Evolutionary conservation across 192 early-diverging fungal genomes (phyloP).

Genomic region (Entrophospora sp.): DNA sequence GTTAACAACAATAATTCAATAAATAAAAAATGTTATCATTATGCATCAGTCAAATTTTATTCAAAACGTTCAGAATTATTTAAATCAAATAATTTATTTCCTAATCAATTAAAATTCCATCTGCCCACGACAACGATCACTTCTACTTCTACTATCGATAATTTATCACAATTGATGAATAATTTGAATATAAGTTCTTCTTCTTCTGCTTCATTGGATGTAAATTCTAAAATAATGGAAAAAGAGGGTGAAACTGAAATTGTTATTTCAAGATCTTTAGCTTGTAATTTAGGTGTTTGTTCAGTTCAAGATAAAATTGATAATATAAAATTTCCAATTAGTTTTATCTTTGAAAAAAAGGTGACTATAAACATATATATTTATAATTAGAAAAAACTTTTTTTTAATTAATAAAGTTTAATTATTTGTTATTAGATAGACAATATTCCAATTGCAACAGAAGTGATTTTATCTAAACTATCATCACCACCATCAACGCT

Average conservation of each 20-base stretch:
- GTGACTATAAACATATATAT: too few relatives aligned
- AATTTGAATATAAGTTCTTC: too few relatives aligned
- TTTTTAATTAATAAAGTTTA: not conserved
- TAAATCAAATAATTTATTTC: not conserved
- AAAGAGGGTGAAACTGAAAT: not conserved
- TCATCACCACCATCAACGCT: too few relatives aligned
- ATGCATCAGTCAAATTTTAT: conserved; percentile 1
- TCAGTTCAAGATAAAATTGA: not conserved
- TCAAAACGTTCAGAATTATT: conserved; percentile 10
- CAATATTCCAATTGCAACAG: conserved; percentile 1
- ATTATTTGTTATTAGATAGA: not conserved
- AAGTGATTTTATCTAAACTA: not conserved
- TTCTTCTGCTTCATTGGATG: too few relatives aligned
- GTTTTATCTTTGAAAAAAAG: not conserved
- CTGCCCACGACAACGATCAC: too few relatives aligned
- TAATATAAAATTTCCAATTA: not conserved
- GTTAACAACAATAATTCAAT: not conserved
- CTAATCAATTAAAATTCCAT: not conserved
- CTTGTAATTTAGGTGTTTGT: not conserved
- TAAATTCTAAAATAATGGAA: not conserved
- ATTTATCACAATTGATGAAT: too few relatives aligned
- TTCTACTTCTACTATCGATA: too few relatives aligned
- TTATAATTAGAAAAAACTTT: too few relatives aligned
- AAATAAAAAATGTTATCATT: not conserved
- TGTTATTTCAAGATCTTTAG: not conserved